Evolutionary conservation across 345 rosid genomes (phyloP), one percentile per base, ranked within the genome.

Genomic region (Eucalyptus dawsonii): DNA sequence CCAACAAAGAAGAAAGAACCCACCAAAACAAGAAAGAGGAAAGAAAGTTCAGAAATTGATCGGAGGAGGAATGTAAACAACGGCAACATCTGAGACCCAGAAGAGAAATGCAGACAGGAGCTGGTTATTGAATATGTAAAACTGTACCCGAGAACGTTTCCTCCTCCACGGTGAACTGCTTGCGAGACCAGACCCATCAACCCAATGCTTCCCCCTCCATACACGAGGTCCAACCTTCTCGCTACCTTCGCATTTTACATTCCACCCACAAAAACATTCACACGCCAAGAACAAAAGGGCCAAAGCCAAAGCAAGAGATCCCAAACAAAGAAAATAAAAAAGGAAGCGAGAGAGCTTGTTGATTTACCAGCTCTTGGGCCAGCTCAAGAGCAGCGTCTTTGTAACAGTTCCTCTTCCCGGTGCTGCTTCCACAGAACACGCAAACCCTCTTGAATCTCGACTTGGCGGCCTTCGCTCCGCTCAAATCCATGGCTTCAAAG

Each of bases 201-300:
- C 69, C 98, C 99, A 91, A 95, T 94, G 87, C 99, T 97, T 31
- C 99, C 99, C 88, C 99, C 99, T 58, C 99, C 99, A 89, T 97
- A 97, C 50, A 97, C 99, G 90, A 97, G 99, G 90, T 95, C 96
- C 92, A 96, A 86, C 89, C 95, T 94, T 89, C 92, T 97, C 40
- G 89, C 93, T 86, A 97, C 95, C 99, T 97, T 76, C 60, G 67
- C 67, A 40, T 34, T 31, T 21, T n/a, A 9, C 87, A n/a, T 16
- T 47, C 24, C 15, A 37, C 24, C 22, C 56, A 86, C 27, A 8
- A 19, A 45, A 11, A 45, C 86, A 29, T 86, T 88, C 45, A 65
- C 2, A 29, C 60, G 11, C 45, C 29, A 60, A 60, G 24, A 14
- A 21, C 19, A 24, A 14, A 72, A 60, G 2, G 49, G 29, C 51